A percentile compares a stretch with the other conserved stretches of the same genome.
phyloP scores from a whole-genome alignment of 2,329 filamentous ascomycete genomes.

The Xylariaceae sp. region DNA sequence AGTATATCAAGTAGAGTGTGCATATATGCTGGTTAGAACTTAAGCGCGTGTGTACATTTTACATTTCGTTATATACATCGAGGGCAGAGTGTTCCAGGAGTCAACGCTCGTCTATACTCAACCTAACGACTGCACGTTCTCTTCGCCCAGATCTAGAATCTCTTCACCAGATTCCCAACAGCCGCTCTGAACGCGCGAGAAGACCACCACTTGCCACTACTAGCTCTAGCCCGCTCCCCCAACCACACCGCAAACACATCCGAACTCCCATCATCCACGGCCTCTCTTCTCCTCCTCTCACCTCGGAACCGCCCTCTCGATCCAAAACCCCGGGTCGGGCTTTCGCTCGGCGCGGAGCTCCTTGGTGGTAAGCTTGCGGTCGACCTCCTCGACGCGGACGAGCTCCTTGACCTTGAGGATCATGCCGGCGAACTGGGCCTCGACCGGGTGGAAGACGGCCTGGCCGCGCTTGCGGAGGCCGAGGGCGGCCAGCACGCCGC shows the following conservation, averaged over 20 bases:
- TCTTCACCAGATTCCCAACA: too few relatives aligned
- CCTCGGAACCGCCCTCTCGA: conserved; percentile 61
- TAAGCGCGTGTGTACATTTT: background rate
- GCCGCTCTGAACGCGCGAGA: too few relatives aligned
- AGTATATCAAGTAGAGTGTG: background rate
- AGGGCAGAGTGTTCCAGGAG: too few relatives aligned
- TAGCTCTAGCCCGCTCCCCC: too few relatives aligned
- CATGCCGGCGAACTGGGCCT: conserved; percentile 80
- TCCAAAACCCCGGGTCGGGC: conserved; percentile 78
- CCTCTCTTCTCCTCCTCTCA: conserved; percentile 26
- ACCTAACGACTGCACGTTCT: too few relatives aligned
- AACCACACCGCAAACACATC: background rate
- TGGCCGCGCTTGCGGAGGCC: conserved; percentile 82
- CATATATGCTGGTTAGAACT: background rate
- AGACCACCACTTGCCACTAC: too few relatives aligned
- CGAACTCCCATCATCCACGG: background rate
- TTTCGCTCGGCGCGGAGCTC: conserved; percentile 73
- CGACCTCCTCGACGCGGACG: conserved; percentile 80
- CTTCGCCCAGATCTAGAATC: too few relatives aligned
- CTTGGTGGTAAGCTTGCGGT: conserved; percentile 60
- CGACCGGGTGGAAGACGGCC: conserved; percentile 88
- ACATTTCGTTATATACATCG: background rate
- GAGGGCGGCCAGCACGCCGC: conserved; percentile 80
- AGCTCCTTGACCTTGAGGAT: conserved; percentile 95
- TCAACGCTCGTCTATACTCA: too few relatives aligned